Percentiles rank a stretch among this genome's conserved stretches.
phyloP scores from a whole-genome alignment of 139 green algal species.

The Trebouxia sp. region DNA sequence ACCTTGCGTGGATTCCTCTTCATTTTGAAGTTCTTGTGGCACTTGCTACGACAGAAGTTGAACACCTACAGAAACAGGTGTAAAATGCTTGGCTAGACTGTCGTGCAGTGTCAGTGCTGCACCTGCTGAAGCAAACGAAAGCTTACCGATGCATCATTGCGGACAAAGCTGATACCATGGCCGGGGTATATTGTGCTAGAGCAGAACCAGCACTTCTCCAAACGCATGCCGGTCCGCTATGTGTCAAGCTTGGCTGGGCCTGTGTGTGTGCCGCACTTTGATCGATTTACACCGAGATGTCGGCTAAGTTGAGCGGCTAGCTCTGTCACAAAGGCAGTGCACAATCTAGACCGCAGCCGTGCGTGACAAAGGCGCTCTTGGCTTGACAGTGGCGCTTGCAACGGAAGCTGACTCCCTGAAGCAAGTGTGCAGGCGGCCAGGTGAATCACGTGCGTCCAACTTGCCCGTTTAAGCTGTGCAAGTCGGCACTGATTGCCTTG shows the following conservation, averaged over 20 bases:
- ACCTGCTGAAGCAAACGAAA: background rate
- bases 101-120: background rate
- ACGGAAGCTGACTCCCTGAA: background rate
- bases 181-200: constrained; percentile 95
- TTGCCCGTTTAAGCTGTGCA: constrained; percentile 11
- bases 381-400: background rate
- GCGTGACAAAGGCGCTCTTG: too few relatives aligned
- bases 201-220: constrained; percentile 99
- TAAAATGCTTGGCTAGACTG: background rate
- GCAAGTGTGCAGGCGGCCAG: background rate
- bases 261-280: too few relatives aligned
- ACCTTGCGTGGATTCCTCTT: constrained; percentile 99
- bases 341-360: too few relatives aligned
- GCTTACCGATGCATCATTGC: constrained; percentile 87
- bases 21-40: constrained; percentile 99
- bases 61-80: constrained; percentile 71
- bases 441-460: background rate
- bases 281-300: too few relatives aligned
- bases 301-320: too few relatives aligned
- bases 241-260: background rate
- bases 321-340: background rate
- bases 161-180: constrained; percentile 95
- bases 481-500: background rate
- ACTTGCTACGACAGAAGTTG: constrained; percentile 97
- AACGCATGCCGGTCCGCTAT: constrained; percentile 68